Percentiles rank a stretch among this genome's conserved stretches.
phyloP scores from a whole-genome alignment of 2,329 filamentous ascomycete species.

The Aspergillus sp. region DNA sequence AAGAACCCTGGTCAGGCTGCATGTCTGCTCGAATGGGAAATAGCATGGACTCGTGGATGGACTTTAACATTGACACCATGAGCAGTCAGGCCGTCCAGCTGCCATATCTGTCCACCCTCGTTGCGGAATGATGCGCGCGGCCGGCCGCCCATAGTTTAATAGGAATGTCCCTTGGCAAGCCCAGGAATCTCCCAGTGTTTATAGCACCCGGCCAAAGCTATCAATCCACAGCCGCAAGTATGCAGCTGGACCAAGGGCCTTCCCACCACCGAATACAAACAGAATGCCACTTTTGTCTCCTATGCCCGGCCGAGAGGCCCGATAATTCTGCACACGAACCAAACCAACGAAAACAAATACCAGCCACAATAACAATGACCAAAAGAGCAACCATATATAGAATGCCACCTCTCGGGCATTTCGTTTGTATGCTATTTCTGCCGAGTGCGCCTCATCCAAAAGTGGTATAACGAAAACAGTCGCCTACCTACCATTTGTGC shows the following conservation, averaged over 20 bases:
- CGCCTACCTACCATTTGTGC: neutral
- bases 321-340: too few species aligned
- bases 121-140: neutral
- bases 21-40: too few species aligned
- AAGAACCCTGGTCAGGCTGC: too few species aligned
- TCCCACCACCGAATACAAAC: neutral
- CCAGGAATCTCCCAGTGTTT: neutral
- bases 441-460: neutral
- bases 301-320: too few species aligned
- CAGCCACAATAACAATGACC: too few species aligned
- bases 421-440: neutral
- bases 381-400: too few species aligned
- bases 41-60: neutral
- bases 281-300: too few species aligned
- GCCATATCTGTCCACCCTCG: neutral
- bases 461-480: neutral
- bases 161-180: neutral
- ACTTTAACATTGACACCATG: neutral
- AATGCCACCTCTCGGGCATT: neutral
- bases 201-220: neutral
- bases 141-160: too few species aligned
- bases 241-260: neutral
- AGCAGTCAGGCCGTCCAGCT: neutral
- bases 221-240: neutral
- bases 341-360: too few species aligned